Percentiles rank a stretch among this genome's conserved stretches.
These are phyloP conservation scores for Wickerhamomyces sp. DNA, from an alignment of 1,139 yeast genomes.

Conservation along the genomic window DNA sequence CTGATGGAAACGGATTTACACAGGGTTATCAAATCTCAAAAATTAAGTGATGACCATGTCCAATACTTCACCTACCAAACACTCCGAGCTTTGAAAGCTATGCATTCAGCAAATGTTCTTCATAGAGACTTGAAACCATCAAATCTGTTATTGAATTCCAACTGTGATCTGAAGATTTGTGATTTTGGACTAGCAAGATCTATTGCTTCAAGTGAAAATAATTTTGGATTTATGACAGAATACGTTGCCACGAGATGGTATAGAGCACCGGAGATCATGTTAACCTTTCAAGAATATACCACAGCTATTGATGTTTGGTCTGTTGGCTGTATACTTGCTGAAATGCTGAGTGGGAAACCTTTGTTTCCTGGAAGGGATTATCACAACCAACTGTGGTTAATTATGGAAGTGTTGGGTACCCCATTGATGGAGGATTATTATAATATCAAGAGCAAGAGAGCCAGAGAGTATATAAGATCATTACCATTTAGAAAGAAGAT, in stretches of 20 bases:
- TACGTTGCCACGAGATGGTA: constrained; percentile 98
- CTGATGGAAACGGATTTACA: constrained; percentile 95
- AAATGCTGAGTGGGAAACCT: constrained; percentile 82
- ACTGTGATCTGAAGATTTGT: constrained; percentile 90
- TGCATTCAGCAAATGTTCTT: constrained; percentile 87
- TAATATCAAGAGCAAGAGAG: constrained; percentile 77
- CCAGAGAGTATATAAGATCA: constrained; percentile 77
- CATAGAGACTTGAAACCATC: constrained; percentile 94
- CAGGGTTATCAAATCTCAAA: constrained; percentile 83
- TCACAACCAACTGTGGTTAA: constrained; percentile 81
- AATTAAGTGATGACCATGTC: constrained; percentile 83
- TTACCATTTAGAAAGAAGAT: constrained; percentile 62
- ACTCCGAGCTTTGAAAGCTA: constrained; percentile 79
- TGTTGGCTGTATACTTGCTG: constrained; percentile 93
- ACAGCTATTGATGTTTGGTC: constrained; percentile 97
- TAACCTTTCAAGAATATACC: constrained; percentile 88
- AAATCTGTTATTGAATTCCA: constrained; percentile 78
- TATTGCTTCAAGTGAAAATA: constrained; percentile 48
- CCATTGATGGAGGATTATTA: constrained; percentile 80
- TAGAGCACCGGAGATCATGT: constrained; percentile 95
- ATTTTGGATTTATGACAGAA: constrained; percentile 82
- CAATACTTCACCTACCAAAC: constrained; percentile 93
- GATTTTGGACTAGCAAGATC: constrained; percentile 91
- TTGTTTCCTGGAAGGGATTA: constrained; percentile 94
- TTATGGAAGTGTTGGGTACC: constrained; percentile 87